Evolutionary conservation across 1,284 basidiomycete genomes (phyloP).

Genomic region (Puccinia novopanici): DNA sequence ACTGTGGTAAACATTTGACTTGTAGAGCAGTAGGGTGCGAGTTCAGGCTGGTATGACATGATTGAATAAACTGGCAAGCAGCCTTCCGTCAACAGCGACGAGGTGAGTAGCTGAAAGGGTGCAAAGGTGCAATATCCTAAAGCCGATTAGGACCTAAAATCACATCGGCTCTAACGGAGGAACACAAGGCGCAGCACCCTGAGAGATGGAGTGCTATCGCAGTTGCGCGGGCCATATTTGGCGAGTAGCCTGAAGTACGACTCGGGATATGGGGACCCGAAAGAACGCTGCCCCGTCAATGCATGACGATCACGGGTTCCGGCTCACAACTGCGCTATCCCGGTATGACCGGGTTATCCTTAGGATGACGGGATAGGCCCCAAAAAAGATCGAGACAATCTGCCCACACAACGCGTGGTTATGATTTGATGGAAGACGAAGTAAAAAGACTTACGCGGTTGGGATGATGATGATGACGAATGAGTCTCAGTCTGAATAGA

Average conservation of each 20-base stretch:
- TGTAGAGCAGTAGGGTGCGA: background rate
- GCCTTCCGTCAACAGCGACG: background rate
- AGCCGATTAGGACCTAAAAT: background rate
- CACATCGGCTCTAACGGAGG: background rate
- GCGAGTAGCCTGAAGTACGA: background rate
- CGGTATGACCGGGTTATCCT: background rate
- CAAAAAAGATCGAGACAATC: conserved; percentile 1
- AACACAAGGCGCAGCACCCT: background rate
- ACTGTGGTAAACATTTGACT: background rate
- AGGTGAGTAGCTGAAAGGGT: background rate
- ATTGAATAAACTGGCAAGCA: background rate
- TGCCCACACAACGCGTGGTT: background rate
- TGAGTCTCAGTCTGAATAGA: background rate
- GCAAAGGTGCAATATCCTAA: background rate
- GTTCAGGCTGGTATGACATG: background rate
- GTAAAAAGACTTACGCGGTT: conserved; percentile 3
- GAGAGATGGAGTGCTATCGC: background rate
- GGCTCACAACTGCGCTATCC: background rate
- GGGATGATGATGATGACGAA: background rate
- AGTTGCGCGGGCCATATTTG: background rate
- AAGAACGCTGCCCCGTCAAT: background rate
- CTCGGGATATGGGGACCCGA: background rate
- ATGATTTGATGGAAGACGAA: background rate
- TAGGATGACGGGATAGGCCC: conserved; percentile 18
- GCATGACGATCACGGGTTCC: background rate